Evolutionary conservation across 768 basidiomycete genomes (phyloP).

Genomic region (Mycena indigotica): DNA sequence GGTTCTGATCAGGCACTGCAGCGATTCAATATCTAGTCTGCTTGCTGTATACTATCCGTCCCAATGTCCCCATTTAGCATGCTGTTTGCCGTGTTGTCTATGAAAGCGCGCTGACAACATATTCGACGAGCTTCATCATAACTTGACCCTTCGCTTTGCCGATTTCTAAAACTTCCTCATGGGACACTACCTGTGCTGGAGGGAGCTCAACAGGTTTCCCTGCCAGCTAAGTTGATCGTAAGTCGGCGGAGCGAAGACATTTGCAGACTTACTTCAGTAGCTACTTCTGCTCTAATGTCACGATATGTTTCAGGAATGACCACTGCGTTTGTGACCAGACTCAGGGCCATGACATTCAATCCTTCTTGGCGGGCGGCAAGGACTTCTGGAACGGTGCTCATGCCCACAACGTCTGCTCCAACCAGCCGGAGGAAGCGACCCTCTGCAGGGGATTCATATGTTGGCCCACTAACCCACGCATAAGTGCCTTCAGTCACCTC

Average conservation of each 20-base stretch:
- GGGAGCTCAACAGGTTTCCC: slow-evolving; percentile 52
- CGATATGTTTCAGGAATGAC: slow-evolving; percentile 68
- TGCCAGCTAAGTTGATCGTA: slow-evolving; percentile 49
- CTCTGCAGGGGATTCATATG: slow-evolving; percentile 88
- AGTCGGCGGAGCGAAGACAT: slow-evolving; percentile 21
- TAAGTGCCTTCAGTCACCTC: slow-evolving; percentile 82
- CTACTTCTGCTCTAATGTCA: slow-evolving; percentile 73
- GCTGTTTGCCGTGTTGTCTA: neutral
- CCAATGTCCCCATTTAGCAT: neutral
- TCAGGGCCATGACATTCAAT: slow-evolving; percentile 75
- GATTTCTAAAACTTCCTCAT: slow-evolving; percentile 74
- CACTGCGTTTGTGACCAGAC: slow-evolving; percentile 85
- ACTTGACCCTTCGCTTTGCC: slow-evolving; percentile 70
- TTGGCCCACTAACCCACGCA: slow-evolving; percentile 89
- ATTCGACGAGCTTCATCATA: slow-evolving; percentile 71
- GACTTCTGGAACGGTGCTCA: slow-evolving; percentile 93
- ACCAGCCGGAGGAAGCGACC: slow-evolving; percentile 72
- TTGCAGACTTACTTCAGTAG: slow-evolving; percentile 78
- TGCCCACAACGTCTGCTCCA: slow-evolving; percentile 90
- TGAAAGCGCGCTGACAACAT: slow-evolving; percentile 49
- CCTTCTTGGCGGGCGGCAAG: slow-evolving; percentile 77
- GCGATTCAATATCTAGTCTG: slow-evolving; percentile 18
- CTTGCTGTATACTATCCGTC: neutral
- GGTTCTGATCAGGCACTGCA: neutral
- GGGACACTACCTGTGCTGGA: slow-evolving; percentile 57